Base-by-base conservation (phyloP, 1,139 yeast species). In the Groenewaldozyma sp. region DNA sequence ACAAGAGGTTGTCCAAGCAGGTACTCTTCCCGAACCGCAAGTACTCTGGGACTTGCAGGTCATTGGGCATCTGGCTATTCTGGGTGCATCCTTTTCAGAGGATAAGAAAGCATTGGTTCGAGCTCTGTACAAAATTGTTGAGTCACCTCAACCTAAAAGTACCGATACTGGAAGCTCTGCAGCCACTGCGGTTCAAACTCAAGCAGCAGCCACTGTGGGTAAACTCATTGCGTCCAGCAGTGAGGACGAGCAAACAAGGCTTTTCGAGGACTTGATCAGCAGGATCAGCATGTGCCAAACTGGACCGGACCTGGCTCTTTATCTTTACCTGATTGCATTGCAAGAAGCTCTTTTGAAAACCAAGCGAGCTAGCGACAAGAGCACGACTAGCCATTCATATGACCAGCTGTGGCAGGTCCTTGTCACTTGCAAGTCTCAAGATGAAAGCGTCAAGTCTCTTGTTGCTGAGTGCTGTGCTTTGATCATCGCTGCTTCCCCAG, bases 171-270 rank as follows among this genome's bases (percentile, higher is more conserved):
- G 21, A 9, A 22, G 26, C 11, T 7, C 10, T 11, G 9, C 18
- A 18, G 18, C 33, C 5, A 29, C 33, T 19, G 33, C 33, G 4
- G 56, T 71, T 7, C 66, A 66, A 40, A 46, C 62, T 17, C 73
- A 73, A 4, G 68, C 78, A 1, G 73, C 82, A 0, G 65, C 68
- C 33, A 66, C 81, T 0, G 58, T 77, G 33, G 82, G 84, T 1
- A 65, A 70, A n/a, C 54, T 74, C 24, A 65, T 71, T 4, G 61
- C 69, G 9, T 5, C 11, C 7, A 14, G 19, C 22, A 59, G 60
- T 24, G 63, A 71, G 43, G 50, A 67, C 4, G 51, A 55, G 1
- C 47, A n/a, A n/a, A n/a, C n/a, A n/a, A n/a, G 46, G 2, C 64
- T 68, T 43, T 51, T 73, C 18, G 58, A 62, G 1, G 48, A 47